A percentile compares a stretch with the other conserved stretches of the same genome.
These are phyloP conservation scores for Rhodotorula sp. DNA, from an alignment of 1,284 basidiomycete species.

Conservation along the genomic window DNA sequence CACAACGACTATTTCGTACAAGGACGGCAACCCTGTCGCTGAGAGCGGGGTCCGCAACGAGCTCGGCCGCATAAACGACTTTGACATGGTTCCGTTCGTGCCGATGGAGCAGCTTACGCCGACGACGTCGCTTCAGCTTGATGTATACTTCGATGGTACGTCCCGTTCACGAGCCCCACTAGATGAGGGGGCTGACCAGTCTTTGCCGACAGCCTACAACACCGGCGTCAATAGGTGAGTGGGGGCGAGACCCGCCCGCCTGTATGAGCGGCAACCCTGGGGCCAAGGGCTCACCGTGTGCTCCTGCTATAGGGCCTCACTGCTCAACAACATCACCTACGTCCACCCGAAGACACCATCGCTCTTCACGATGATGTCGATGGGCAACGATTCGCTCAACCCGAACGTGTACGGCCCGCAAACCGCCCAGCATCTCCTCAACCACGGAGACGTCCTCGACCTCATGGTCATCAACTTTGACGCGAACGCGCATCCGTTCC, in stretches of 20 bases:
- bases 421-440: constrained; percentile 64
- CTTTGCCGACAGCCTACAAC: constrained; percentile 33
- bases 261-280: too few relatives aligned
- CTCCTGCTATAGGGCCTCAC: constrained; percentile 24
- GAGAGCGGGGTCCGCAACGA: constrained; percentile 56
- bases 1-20: constrained; percentile 72
- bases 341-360: constrained; percentile 61
- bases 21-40: constrained; percentile 54
- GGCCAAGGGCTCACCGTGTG: not conserved
- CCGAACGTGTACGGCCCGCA: constrained; percentile 69
- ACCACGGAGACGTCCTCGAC: constrained; percentile 73
- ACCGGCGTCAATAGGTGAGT: constrained; percentile 68
- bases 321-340: constrained; percentile 54
- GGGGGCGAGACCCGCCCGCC: too few relatives aligned
- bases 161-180: not conserved
- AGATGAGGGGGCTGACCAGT: not conserved
- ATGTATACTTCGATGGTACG: constrained; percentile 60
- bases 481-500: constrained; percentile 47
- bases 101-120: constrained; percentile 58
- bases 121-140: constrained; percentile 40
- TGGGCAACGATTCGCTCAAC: constrained; percentile 69
- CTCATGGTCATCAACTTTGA: constrained; percentile 76
- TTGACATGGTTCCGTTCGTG: constrained; percentile 61
- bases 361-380: constrained; percentile 68
- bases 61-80: constrained; percentile 59